These are phyloP conservation scores for Echinochloa phyllopogon DNA, from an alignment of 176 grass and related monocot genomes.

Conservation along the genomic window DNA sequence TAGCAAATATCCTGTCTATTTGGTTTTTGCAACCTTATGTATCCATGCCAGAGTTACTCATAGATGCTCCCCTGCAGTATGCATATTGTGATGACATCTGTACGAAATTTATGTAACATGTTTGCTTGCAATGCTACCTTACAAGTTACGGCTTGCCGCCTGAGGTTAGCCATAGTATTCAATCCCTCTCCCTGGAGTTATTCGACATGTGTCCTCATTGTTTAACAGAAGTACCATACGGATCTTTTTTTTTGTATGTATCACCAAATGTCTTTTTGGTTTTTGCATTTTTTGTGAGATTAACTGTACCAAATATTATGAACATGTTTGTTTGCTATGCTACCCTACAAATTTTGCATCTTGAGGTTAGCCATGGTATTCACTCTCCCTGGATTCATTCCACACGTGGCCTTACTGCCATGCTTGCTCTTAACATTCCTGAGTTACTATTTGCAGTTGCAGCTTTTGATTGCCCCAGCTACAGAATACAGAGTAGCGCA, in stretches of 20 bases:
- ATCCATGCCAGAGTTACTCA: not conserved
- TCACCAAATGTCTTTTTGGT: too few relatives aligned
- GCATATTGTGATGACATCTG: not conserved
- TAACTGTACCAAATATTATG: not conserved
- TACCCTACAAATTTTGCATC: not conserved
- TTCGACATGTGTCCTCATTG: not conserved
- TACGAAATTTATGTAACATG: not conserved
- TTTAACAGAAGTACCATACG: too few relatives aligned
- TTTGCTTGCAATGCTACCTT: not conserved
- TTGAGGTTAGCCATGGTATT: not conserved
- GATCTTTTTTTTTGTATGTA: too few relatives aligned
- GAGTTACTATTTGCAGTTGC: conserved; percentile 1
- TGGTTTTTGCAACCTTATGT: not conserved
- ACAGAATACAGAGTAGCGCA: conserved; percentile 1
- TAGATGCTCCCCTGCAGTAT: not conserved
- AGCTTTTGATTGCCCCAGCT: not conserved
- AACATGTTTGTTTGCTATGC: not conserved
- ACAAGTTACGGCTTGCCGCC: not conserved
- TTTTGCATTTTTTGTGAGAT: not conserved
- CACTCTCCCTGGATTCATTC: not conserved
- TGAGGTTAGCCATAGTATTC: not conserved
- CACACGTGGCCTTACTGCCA: not conserved
- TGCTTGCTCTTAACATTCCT: not conserved
- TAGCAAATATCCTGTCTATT: not conserved
- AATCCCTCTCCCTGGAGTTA: not conserved